Conservation (phyloP, 306 rosid genomes). For the Vigna reflexopilosa region DNA sequence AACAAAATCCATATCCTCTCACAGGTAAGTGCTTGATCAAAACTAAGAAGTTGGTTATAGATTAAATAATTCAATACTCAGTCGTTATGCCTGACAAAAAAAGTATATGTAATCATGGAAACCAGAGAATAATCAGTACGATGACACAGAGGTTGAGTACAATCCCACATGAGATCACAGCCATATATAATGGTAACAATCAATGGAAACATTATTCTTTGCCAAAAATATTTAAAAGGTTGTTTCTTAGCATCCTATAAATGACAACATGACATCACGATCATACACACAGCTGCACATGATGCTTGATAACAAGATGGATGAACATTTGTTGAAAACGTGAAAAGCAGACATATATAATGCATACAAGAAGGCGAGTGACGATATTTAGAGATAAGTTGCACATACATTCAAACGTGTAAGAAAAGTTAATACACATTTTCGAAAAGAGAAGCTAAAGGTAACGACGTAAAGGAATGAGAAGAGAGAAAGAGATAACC, state of each 20-base stretch:
- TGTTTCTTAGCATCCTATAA: slow-evolving; percentile 41
- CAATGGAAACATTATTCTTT: slow-evolving; percentile 36
- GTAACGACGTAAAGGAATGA: not conserved
- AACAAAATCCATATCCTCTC: slow-evolving; percentile 54
- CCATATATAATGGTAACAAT: slow-evolving; percentile 41
- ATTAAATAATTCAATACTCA: slow-evolving; percentile 20
- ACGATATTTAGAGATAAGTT: slow-evolving; percentile 55
- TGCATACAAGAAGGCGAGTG: slow-evolving; percentile 55
- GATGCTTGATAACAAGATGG: slow-evolving; percentile 28
- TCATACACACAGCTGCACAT: not conserved
- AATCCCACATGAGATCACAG: slow-evolving; percentile 39
- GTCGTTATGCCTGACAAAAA: slow-evolving; percentile 7
- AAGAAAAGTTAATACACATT: slow-evolving; percentile 40
- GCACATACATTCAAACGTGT: slow-evolving; percentile 36
- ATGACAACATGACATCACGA: slow-evolving; percentile 9
- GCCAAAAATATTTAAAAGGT: slow-evolving; percentile 35
- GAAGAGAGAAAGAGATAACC: no score
- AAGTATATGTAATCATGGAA: not conserved
- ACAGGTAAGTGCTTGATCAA: slow-evolving; percentile 29
- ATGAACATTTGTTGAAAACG: slow-evolving; percentile 51
- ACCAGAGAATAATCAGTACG: slow-evolving; percentile 40
- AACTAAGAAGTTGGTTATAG: slow-evolving; percentile 23
- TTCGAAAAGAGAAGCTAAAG: not conserved
- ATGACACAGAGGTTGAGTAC: slow-evolving; percentile 35
- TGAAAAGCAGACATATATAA: slow-evolving; percentile 49